These are phyloP conservation scores for Metschnikowia henanensis DNA, from an alignment of 805 yeast genomes.

Conservation along the genomic window DNA sequence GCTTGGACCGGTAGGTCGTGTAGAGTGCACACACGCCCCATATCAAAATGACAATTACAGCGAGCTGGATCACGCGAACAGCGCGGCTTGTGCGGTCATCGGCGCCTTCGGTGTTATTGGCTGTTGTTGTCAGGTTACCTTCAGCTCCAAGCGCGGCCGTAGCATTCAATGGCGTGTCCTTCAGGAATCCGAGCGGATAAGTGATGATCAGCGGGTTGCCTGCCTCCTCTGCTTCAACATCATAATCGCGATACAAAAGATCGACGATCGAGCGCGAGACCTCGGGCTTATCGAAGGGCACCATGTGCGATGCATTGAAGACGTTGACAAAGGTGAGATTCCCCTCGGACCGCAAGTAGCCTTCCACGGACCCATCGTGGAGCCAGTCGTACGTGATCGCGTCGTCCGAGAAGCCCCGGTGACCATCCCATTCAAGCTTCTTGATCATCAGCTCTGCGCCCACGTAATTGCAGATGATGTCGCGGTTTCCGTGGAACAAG, in stretches of 20 bases:
- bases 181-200: slow-evolving; percentile 1
- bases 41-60: slow-evolving; percentile 36
- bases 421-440: slow-evolving; percentile 58
- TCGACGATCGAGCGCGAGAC: slow-evolving; percentile 72
- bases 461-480: slow-evolving; percentile 79
- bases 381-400: slow-evolving; percentile 38
- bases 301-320: slow-evolving; percentile 87
- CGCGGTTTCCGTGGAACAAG: slow-evolving; percentile 85
- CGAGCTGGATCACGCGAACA: slow-evolving; percentile 40
- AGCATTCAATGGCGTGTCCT: neutral
- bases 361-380: slow-evolving; percentile 39
- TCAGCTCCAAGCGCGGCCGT: neutral
- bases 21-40: slow-evolving; percentile 44
- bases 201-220: slow-evolving; percentile 19
- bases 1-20: slow-evolving; percentile 36
- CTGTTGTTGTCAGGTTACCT: neutral
- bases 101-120: neutral
- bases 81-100: slow-evolving; percentile 21
- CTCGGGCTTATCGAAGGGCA: slow-evolving; percentile 78
- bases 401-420: slow-evolving; percentile 48
- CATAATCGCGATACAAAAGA: slow-evolving; percentile 27
- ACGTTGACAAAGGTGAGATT: slow-evolving; percentile 78
- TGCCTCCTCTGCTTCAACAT: slow-evolving; percentile 11
- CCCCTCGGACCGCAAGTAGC: slow-evolving; percentile 49
- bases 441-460: slow-evolving; percentile 72